phyloP scores from a whole-genome alignment of 352 stramenopile genomes.

The Globisporangium perplexum region DNA sequence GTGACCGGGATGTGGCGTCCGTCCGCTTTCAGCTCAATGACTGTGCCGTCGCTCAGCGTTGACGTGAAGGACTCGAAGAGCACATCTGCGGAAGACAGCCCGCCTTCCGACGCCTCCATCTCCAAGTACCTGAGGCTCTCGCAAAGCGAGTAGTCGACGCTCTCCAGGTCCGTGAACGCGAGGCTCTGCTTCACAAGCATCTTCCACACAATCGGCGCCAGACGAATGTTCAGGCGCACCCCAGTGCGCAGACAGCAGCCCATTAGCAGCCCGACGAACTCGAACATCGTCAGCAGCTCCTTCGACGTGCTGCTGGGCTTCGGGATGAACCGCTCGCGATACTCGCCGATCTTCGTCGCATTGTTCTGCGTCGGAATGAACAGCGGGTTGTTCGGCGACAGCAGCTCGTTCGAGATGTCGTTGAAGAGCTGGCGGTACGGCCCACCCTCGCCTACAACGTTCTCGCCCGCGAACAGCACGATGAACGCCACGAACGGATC shows the following conservation, averaged over 20 bases:
- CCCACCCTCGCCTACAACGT: constrained; percentile 73
- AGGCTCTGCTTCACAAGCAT: constrained; percentile 74
- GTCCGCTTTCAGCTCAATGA: constrained; percentile 52
- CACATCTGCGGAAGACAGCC: constrained; percentile 20
- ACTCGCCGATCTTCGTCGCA: constrained; percentile 61
- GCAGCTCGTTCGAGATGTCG: constrained; percentile 64
- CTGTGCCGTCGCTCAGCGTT: constrained; percentile 56
- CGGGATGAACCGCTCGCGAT: constrained; percentile 59
- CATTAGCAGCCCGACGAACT: constrained; percentile 76
- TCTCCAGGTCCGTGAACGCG: constrained; percentile 36
- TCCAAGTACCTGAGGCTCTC: constrained; percentile 50
- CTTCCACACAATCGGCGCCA: constrained; percentile 77
- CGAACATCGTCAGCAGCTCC: constrained; percentile 59
- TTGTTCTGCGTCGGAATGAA: constrained; percentile 78
- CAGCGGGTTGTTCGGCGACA: constrained; percentile 36
- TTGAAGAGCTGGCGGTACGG: constrained; percentile 80
- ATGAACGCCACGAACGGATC: constrained; percentile 82
- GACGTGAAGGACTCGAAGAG: constrained; percentile 71
- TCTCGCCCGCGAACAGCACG: constrained; percentile 69
- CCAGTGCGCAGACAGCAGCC: constrained; percentile 75
- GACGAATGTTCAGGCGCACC: constrained; percentile 60
- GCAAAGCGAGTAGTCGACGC: constrained; percentile 27
- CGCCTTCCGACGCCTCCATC: constrained; percentile 12
- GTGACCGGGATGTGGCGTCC: constrained; percentile 48
- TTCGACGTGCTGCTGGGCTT: constrained; percentile 51